These are phyloP conservation scores for Ochetophila trinervis DNA, from an alignment of 306 rosid species.

Conservation along the genomic window DNA sequence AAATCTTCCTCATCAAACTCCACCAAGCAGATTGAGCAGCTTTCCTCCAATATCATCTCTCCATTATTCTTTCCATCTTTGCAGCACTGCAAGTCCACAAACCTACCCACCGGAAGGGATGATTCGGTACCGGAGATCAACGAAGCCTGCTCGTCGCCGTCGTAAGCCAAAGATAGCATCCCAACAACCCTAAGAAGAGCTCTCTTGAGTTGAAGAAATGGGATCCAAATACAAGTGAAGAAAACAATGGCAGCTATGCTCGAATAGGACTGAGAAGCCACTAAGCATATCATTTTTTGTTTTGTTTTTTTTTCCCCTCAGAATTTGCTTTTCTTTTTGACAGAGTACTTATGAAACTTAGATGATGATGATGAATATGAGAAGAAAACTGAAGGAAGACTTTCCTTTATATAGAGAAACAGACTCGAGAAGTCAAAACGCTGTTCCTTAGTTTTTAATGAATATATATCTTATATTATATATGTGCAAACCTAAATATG, in stretches of 20 bases:
- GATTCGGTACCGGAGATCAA: slow-evolving; percentile 8
- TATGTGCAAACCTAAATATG: too few species aligned
- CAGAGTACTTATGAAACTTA: not conserved
- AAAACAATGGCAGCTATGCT: slow-evolving; percentile 51
- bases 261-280: slow-evolving; percentile 38
- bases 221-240: slow-evolving; percentile 65
- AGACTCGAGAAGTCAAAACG: slow-evolving; percentile 26
- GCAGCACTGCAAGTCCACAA: slow-evolving; percentile 30
- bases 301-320: not conserved
- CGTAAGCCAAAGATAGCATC: not conserved
- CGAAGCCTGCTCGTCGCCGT: not conserved
- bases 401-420: slow-evolving; percentile 20
- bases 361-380: not conserved
- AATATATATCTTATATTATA: slow-evolving; percentile 1
- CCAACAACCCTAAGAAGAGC: slow-evolving; percentile 26
- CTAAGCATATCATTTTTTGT: slow-evolving; percentile 46
- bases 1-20: slow-evolving; percentile 60
- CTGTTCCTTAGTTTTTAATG: slow-evolving; percentile 22
- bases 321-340: not conserved
- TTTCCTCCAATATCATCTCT: slow-evolving; percentile 22
- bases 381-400: slow-evolving; percentile 7
- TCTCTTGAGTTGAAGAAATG: slow-evolving; percentile 43
- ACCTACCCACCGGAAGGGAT: slow-evolving; percentile 39
- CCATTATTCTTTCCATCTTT: not conserved
- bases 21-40: slow-evolving; percentile 72